A percentile compares a stretch with the other conserved stretches of the same genome.
Conservation (phyloP, 192 early-diverging fungal genomes). For the Allomyces macrogynus region DNA sequence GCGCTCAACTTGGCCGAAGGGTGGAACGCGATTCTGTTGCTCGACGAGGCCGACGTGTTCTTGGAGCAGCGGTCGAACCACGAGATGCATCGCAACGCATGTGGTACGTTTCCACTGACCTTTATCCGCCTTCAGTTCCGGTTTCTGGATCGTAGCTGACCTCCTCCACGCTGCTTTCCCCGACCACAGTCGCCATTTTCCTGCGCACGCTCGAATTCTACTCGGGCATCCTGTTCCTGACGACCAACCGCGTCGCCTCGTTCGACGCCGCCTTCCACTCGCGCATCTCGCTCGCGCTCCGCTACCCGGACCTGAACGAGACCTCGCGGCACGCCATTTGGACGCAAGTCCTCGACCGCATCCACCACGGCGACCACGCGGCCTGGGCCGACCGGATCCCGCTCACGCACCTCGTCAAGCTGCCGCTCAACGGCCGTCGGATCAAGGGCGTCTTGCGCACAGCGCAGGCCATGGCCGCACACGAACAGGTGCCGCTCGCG, state of each 20-base stretch:
- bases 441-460: too few relatives aligned
- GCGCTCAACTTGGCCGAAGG: conserved; percentile 25
- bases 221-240: conserved; percentile 38
- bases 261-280: conserved; percentile 35
- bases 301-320: conserved; percentile 18
- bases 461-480: too few relatives aligned
- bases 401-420: too few relatives aligned
- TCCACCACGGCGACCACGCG: too few relatives aligned
- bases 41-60: conserved; percentile 41
- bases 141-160: too few relatives aligned
- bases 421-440: too few relatives aligned
- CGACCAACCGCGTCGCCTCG: conserved; percentile 30
- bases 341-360: too few relatives aligned
- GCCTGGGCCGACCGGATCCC: too few relatives aligned
- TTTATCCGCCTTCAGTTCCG: too few relatives aligned
- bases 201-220: conserved; percentile 39
- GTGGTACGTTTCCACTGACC: too few relatives aligned
- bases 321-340: too few relatives aligned
- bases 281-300: conserved; percentile 25
- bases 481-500: too few relatives aligned
- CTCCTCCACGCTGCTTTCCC: conserved; percentile 1
- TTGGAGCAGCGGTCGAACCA: conserved; percentile 23
- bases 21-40: conserved; percentile 29
- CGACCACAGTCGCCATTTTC: conserved; percentile 25
- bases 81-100: conserved; percentile 27